Evolutionary conservation across 164 flowering plant species (phyloP), one percentile per base, ranked within the genome.

Genomic region (Kingdonia uniflora): DNA sequence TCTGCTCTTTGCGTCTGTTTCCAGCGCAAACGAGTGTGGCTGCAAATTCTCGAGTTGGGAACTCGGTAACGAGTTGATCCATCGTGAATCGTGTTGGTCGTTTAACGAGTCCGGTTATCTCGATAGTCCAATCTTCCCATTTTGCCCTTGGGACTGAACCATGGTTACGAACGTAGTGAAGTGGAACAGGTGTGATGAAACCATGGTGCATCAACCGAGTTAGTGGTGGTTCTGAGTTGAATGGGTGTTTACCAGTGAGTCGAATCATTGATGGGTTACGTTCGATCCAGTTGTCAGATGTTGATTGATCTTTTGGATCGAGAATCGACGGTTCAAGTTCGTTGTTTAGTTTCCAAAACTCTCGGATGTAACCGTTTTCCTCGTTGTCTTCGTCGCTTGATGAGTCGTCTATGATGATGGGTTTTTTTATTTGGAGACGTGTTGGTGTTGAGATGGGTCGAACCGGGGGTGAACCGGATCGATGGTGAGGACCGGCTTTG

Each of bases 131-230:
- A 25, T 78, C 81, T 3, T 64, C 74, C 91, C 94, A 94, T 5
- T 29, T 21, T 22, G 62, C 86, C 38, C 62, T 68, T 1, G 97
- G 99, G 52, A 86, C 99, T 0, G 82, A 44, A 0, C 99, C 99
- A 63, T 94, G 99, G 78, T 94, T 94, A 12, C 99, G 87, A 14
- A 94, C 99, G 75, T 94, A 94, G 72, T 94, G 99, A 56, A 88
- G 82, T 3, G 95, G 81, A 26, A 70, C 87, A 6, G 99, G 99
- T 19, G 99, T 94, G 33, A 86, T 54, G 76, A 91, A 91, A 6
- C 98, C 98, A 59, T 79, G 85, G 71, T 79, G 75, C 98, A 91
- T 91, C 59, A 91, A 80, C 5, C 77, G 78, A 41, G 61, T 51
- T 23, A 91, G 55, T 0, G 96, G 92, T 5, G 98, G 64, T 68